Percentiles rank a stretch among this genome's conserved stretches.
phyloP scores from a whole-genome alignment of 2,329 filamentous ascomycete genomes.

The Aspergillus pseudoviridinutans region DNA sequence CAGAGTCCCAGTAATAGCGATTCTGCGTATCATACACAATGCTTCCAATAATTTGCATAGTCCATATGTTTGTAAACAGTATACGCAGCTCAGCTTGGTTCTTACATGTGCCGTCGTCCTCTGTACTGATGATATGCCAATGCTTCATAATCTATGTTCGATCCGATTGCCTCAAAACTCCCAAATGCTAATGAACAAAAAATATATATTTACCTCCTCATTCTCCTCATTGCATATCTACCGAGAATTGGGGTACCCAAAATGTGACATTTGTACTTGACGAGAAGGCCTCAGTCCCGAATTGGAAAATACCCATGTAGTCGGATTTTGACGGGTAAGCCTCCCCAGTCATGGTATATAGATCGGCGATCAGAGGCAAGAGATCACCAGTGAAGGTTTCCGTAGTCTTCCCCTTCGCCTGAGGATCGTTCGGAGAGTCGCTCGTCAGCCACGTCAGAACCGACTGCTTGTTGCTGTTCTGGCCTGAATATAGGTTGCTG shows the following conservation, averaged over 20 bases:
- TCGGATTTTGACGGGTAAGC: slow-evolving; percentile 39
- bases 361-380: slow-evolving; percentile 42
- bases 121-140: not conserved
- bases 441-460: slow-evolving; percentile 47
- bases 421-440: slow-evolving; percentile 18
- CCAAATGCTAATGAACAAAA: not conserved
- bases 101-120: not conserved
- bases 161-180: not conserved
- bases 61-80: not conserved
- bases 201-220: not conserved
- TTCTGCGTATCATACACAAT: not conserved
- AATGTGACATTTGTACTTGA: slow-evolving; percentile 48
- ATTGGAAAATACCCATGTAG: slow-evolving; percentile 51
- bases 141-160: not conserved
- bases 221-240: not conserved
- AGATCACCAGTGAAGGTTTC: slow-evolving; percentile 48
- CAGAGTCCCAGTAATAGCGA: not conserved
- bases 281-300: slow-evolving; percentile 51
- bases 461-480: not conserved
- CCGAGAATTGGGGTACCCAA: slow-evolving; percentile 32
- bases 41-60: not conserved
- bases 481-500: not conserved
- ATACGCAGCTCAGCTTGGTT: too few species aligned
- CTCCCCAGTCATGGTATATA: slow-evolving; percentile 31
- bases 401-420: slow-evolving; percentile 7